phyloP scores from a whole-genome alignment of 805 yeast genomes.

The Kazachstania bromeliacearum region DNA sequence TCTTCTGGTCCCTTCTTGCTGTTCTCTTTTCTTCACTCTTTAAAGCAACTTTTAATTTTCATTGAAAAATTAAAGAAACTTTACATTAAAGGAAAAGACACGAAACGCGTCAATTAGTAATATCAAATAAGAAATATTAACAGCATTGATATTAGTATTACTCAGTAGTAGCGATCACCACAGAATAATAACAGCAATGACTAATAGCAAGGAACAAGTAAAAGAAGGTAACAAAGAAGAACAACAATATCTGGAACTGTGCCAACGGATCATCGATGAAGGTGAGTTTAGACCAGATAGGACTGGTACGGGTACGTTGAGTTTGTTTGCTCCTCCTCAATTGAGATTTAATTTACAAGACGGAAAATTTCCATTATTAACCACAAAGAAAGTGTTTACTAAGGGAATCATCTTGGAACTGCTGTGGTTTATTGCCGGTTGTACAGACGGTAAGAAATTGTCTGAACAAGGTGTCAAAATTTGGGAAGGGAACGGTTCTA shows the following conservation, averaged over 20 bases:
- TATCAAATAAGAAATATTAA: too few species aligned
- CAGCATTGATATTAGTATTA: too few species aligned
- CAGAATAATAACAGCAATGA: background rate
- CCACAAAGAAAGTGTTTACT: constrained; percentile 87
- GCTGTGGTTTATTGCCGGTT: constrained; percentile 86
- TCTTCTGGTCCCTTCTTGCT: constrained; percentile 4
- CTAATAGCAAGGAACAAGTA: background rate
- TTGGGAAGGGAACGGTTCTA: constrained; percentile 98
- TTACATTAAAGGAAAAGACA: background rate
- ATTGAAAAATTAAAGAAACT: too few species aligned
- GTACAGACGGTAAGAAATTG: constrained; percentile 75
- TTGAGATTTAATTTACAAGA: constrained; percentile 67
- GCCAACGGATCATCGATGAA: constrained; percentile 61
- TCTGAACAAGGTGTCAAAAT: constrained; percentile 84
- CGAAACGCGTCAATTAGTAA: constrained; percentile 1
- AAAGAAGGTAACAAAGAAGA: constrained; percentile 40
- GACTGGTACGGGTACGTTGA: constrained; percentile 93
- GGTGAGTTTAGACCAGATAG: constrained; percentile 93
- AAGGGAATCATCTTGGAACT: constrained; percentile 84
- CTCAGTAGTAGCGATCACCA: too few species aligned
- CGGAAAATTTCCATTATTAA: constrained; percentile 74
- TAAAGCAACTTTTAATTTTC: too few species aligned
- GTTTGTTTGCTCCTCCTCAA: constrained; percentile 94
- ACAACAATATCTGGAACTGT: constrained; percentile 77
- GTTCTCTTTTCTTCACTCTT: background rate